Percentiles rank a stretch among this genome's conserved stretches.
These are phyloP conservation scores for Neofusicoccum cordaticola DNA, from an alignment of 2,329 filamentous ascomycete species.

Conservation along the genomic window DNA sequence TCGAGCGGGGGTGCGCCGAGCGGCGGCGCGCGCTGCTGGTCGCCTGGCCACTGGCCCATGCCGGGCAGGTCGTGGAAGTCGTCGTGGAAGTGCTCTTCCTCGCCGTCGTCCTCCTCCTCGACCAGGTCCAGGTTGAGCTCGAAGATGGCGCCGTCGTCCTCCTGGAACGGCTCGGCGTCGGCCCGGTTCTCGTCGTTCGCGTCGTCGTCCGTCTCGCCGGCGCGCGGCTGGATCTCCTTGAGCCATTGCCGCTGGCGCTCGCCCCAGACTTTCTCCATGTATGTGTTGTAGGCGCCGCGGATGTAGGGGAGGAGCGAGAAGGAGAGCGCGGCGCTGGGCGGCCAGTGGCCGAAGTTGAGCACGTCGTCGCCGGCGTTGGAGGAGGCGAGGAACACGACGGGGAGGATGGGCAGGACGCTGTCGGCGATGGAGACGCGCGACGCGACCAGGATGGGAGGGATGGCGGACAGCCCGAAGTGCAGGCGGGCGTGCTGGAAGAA, in stretches of 20 bases:
- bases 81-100: conserved; percentile 36
- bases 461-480: conserved; percentile 62
- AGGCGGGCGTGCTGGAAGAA: conserved; percentile 48
- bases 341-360: conserved; percentile 59
- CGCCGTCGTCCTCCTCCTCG: conserved; percentile 33
- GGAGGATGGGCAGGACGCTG: conserved; percentile 60
- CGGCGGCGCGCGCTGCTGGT: conserved; percentile 12
- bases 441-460: conserved; percentile 66
- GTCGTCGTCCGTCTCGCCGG: conserved; percentile 36
- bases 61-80: conserved; percentile 28
- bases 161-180: conserved; percentile 26
- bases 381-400: conserved; percentile 59
- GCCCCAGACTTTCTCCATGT: conserved; percentile 60
- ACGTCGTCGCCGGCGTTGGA: conserved; percentile 43
- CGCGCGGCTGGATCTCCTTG: conserved; percentile 59
- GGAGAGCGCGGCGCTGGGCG: conserved; percentile 63
- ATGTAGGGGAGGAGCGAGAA: conserved; percentile 66
- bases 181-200: conserved; percentile 28
- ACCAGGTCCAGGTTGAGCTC: conserved; percentile 48
- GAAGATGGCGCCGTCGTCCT: conserved; percentile 43
- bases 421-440: conserved; percentile 60
- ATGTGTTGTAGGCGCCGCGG: conserved; percentile 60
- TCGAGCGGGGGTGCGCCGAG: conserved; percentile 30
- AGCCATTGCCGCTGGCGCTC: conserved; percentile 60
- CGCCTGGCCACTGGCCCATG: conserved; percentile 12